These are phyloP conservation scores for Cunninghamia lanceolata DNA, from an alignment of 75 land plant species.

Conservation along the genomic window DNA sequence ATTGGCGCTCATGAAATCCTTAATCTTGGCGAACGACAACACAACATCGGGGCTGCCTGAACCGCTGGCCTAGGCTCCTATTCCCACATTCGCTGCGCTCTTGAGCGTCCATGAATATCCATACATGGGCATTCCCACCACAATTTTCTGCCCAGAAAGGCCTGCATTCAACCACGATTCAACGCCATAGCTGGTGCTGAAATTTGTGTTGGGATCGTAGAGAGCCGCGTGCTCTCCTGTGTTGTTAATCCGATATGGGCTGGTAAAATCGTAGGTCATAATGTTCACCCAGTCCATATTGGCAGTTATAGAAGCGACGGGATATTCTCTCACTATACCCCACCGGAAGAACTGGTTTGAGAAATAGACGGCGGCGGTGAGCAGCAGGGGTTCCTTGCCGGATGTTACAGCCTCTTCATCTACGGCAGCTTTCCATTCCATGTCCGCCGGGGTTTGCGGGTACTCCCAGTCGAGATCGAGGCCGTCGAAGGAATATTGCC, in stretches of 20 bases:
- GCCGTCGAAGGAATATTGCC: too few relatives aligned
- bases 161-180: slow-evolving; percentile 36
- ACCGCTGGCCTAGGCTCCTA: too few relatives aligned
- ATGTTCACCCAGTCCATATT: slow-evolving; percentile 13
- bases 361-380: too few relatives aligned
- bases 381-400: too few relatives aligned
- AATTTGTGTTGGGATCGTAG: too few relatives aligned
- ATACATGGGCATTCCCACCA: too few relatives aligned
- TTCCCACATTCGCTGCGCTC: too few relatives aligned
- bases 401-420: slow-evolving; percentile 16
- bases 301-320: slow-evolving; percentile 25
- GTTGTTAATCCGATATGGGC: too few relatives aligned
- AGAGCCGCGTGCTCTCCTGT: too few relatives aligned
- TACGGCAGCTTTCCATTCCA: slow-evolving; percentile 65
- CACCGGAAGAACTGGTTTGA: neutral
- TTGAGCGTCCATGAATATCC: too few relatives aligned
- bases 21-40: slow-evolving; percentile 18
- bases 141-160: too few relatives aligned
- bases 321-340: slow-evolving; percentile 25
- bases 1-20: slow-evolving; percentile 19
- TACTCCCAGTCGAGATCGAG: slow-evolving; percentile 46
- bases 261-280: too few relatives aligned
- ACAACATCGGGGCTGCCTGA: neutral
- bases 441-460: slow-evolving; percentile 40
- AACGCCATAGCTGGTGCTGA: neutral